Percentiles rank a stretch among this genome's conserved stretches.
These are phyloP conservation scores for Lolium multiflorum DNA, from an alignment of 176 grass and related monocot genomes.

Conservation along the genomic window DNA sequence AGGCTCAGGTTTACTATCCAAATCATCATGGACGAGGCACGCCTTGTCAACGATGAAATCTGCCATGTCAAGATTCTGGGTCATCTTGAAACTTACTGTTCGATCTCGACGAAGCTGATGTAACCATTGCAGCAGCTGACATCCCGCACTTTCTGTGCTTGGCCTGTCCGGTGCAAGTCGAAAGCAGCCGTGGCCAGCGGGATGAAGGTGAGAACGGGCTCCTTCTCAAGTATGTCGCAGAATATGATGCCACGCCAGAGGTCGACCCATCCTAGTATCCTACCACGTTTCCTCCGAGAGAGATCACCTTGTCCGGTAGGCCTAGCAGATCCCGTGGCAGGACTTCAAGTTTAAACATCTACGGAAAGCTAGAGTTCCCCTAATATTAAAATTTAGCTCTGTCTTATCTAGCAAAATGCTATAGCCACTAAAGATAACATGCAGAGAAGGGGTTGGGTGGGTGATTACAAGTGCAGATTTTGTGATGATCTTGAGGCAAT, in stretches of 20 bases:
- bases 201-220: background rate
- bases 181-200: background rate
- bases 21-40: background rate
- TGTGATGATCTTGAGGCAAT: too few relatives aligned
- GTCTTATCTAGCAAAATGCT: too few relatives aligned
- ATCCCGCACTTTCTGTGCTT: background rate
- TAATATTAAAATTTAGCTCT: too few relatives aligned
- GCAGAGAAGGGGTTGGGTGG: too few relatives aligned
- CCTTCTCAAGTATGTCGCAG: background rate
- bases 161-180: background rate
- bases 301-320: background rate
- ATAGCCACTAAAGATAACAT: too few relatives aligned
- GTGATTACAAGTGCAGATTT: too few relatives aligned
- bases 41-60: background rate
- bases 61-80: background rate
- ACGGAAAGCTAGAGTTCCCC: too few relatives aligned
- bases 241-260: background rate
- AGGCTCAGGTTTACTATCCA: background rate
- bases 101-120: background rate
- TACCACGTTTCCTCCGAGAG: background rate
- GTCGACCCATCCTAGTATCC: background rate
- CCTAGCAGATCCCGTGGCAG: background rate
- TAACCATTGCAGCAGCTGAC: background rate
- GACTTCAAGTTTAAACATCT: background rate
- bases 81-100: background rate